A percentile compares a stretch with the other conserved stretches of the same genome.
These are phyloP conservation scores for Oidiodendron maius DNA, from an alignment of 495 filamentous ascomycete species.

Conservation along the genomic window DNA sequence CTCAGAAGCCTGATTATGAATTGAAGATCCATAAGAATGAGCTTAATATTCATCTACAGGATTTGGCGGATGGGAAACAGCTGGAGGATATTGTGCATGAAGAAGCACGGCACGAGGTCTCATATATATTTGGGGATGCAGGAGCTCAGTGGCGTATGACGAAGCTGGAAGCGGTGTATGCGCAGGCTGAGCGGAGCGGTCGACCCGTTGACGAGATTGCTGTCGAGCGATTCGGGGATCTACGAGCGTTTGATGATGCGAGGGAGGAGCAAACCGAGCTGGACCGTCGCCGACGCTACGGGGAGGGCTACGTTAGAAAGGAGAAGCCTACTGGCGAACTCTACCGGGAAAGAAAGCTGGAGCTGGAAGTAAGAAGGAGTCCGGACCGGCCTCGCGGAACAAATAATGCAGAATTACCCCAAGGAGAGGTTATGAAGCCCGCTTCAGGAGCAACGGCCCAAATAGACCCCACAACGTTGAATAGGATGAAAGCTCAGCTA, in stretches of 20 bases:
- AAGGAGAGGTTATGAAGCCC: constrained; percentile 32
- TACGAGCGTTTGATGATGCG: constrained; percentile 86
- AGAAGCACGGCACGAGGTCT: constrained; percentile 55
- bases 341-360: constrained; percentile 59
- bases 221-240: constrained; percentile 69
- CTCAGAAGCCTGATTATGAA: constrained; percentile 58
- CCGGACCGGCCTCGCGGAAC: constrained; percentile 36
- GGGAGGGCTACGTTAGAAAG: constrained; percentile 79
- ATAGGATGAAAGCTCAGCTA: constrained; percentile 84
- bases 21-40: constrained; percentile 78
- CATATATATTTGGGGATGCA: constrained; percentile 83
- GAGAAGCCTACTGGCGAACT: constrained; percentile 85
- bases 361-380: constrained; percentile 37
- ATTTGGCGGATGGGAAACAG: constrained; percentile 50
- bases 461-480: constrained; percentile 73
- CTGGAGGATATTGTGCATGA: constrained; percentile 41
- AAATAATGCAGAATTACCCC: constrained; percentile 31
- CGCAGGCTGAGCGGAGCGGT: constrained; percentile 67
- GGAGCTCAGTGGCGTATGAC: constrained; percentile 95
- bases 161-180: constrained; percentile 81
- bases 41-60: constrained; percentile 66
- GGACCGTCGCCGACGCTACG: constrained; percentile 78
- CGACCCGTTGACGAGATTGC: constrained; percentile 73
- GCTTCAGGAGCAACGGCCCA: constrained; percentile 36
- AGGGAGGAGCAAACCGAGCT: constrained; percentile 92